Conservation (phyloP, 306 rosid species). For the Cucumis cinereus region DNA sequence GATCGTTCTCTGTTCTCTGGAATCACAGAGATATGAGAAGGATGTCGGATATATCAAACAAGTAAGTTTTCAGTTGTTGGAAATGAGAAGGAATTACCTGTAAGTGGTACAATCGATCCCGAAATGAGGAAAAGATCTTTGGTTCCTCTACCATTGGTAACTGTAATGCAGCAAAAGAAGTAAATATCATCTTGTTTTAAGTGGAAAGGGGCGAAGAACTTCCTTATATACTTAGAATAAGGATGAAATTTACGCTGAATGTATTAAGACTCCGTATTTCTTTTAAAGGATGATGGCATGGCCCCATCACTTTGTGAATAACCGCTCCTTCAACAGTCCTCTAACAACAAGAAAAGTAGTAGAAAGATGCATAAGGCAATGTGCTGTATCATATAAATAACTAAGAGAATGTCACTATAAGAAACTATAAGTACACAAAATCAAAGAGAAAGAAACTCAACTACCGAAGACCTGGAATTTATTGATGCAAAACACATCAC, state of each 20-base stretch:
- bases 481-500: background rate
- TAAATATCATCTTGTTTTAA: conserved; percentile 7
- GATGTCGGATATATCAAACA: conserved; percentile 22
- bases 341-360: conserved; percentile 30
- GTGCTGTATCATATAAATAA: background rate
- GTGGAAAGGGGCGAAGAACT: background rate
- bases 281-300: conserved; percentile 57
- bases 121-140: conserved; percentile 65
- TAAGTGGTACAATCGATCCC: conserved; percentile 78
- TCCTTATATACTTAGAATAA: conserved; percentile 7
- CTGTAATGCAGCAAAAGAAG: conserved; percentile 20
- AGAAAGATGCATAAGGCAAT: conserved; percentile 8
- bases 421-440: background rate
- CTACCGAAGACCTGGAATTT: background rate
- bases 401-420: background rate
- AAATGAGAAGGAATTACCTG: conserved; percentile 47
- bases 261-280: conserved; percentile 48
- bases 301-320: conserved; percentile 59
- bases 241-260: conserved; percentile 40
- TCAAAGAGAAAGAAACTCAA: background rate
- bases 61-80: conserved; percentile 3
- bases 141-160: conserved; percentile 56
- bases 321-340: conserved; percentile 66
- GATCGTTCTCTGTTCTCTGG: conserved; percentile 82
- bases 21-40: conserved; percentile 16